Base-by-base conservation (phyloP, 106 monocot genomes). In the Posidonia australis region DNA sequence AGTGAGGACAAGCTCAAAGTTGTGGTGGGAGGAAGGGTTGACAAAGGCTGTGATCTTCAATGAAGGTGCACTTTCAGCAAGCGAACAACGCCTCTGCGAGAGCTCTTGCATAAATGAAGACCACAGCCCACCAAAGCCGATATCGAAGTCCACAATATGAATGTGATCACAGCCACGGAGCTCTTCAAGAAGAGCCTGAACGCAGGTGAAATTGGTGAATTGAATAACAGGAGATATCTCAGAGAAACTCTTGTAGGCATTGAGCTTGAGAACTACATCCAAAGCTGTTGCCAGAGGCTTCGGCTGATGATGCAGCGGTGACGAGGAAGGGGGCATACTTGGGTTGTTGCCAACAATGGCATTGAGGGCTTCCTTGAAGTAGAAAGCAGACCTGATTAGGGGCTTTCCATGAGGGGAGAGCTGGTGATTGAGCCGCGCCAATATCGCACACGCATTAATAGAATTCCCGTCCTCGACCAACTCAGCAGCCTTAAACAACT, bases 381-480 rank as follows among this genome's bases (percentile, higher is more conserved):
- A 88, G 74, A 82, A 85, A 66, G 85, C 81, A 7, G 92, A 70
- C 24, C 92, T 86, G 26, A 79, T 14, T 26, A 83, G 69, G 56
- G 96, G 90, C 74, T 90, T 84, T 68, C 96, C 96, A 13, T 62
- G 25, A 26, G 74, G 80, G 51, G 80, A 77, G 72, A 90, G 84
- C 67, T 79, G 84, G 22, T 98, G 96, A 98, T 98, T 98, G 96
- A 98, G 96, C 96, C 96, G 96, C 90, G 96, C 96, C 96, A 96
- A 98, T 98, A 98, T 98, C 92, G 68, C 85, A 64, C 76, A 82
- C 69, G 88, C 87, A 72, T 84, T 73, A 47, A 77, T 56, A 66
- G 57, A 62, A 65, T 88, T 83, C 26, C 87, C 78, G 54, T 82
- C 67, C 67, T 88, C 88, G 43, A 85, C 62, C 16, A 78, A 64